A percentile compares a stretch with the other conserved stretches of the same genome.
Evolutionary conservation across 805 yeast genomes (phyloP).

Genomic region (Kazachstania taianensis): DNA sequence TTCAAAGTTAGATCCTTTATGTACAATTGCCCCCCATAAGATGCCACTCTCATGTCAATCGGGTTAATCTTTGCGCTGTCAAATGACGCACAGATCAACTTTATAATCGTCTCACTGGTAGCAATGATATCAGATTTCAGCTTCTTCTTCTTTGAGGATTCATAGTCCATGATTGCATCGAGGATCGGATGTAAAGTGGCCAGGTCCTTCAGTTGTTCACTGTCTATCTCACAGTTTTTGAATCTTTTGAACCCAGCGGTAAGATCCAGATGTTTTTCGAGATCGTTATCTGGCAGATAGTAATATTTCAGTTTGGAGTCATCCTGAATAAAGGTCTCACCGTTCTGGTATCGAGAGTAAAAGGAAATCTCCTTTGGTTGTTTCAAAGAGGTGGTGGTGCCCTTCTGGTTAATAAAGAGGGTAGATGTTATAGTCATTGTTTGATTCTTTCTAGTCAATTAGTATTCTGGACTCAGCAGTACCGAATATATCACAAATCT

Average conservation of each 20-base stretch:
- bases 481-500: no score
- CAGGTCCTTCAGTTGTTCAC: conserved; percentile 40
- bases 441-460: no score
- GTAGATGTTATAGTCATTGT: conserved; percentile 24
- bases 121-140: conserved; percentile 58
- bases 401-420: conserved; percentile 34
- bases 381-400: conserved; percentile 58
- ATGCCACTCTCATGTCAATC: conserved; percentile 50
- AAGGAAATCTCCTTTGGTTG: conserved; percentile 79
- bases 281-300: conserved; percentile 66
- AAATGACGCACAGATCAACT: conserved; percentile 48
- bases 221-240: conserved; percentile 32
- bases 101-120: conserved; percentile 70
- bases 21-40: conserved; percentile 68
- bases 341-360: conserved; percentile 53
- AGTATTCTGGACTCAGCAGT: no score
- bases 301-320: conserved; percentile 54
- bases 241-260: conserved; percentile 55
- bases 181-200: conserved; percentile 43
- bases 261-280: conserved; percentile 56
- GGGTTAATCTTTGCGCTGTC: conserved; percentile 43
- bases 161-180: conserved; percentile 44
- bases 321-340: conserved; percentile 39
- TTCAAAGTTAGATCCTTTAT: conserved; percentile 38
- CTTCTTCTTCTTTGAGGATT: conserved; percentile 34